A percentile compares a stretch with the other conserved stretches of the same genome.
Conservation (phyloP, 805 yeast species). For the Candida anglica region DNA sequence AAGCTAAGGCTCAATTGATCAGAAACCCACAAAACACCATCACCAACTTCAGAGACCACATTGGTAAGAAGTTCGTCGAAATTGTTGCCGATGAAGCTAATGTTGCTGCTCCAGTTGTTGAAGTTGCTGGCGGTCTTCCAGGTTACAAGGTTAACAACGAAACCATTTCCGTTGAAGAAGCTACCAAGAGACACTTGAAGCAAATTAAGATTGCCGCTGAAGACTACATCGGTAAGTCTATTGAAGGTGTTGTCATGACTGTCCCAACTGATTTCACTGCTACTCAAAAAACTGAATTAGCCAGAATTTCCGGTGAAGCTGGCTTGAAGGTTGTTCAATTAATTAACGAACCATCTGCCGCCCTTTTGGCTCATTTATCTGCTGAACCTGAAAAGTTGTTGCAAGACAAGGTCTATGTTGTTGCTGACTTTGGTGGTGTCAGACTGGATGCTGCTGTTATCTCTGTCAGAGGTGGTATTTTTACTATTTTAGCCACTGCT, state of each 20-base stretch:
- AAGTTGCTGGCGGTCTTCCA: constrained; percentile 57
- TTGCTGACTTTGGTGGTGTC: constrained; percentile 95
- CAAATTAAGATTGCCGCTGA: constrained; percentile 85
- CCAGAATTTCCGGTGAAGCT: constrained; percentile 59
- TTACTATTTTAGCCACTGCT: constrained; percentile 81
- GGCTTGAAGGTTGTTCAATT: constrained; percentile 81
- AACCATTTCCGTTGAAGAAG: constrained; percentile 68
- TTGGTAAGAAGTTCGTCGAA: constrained; percentile 71
- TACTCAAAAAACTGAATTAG: constrained; percentile 63
- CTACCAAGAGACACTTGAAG: constrained; percentile 76
- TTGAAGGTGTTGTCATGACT: constrained; percentile 82
- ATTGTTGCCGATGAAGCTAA: constrained; percentile 58
- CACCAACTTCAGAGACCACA: constrained; percentile 87
- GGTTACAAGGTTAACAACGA: constrained; percentile 61
- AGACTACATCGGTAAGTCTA: constrained; percentile 79
- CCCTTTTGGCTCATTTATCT: constrained; percentile 75
- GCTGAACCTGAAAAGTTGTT: constrained; percentile 42
- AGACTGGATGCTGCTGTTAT: constrained; percentile 94
- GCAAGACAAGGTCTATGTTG: constrained; percentile 77
- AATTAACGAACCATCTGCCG: constrained; percentile 90
- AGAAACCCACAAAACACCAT: constrained; percentile 88
- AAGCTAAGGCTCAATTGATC: constrained; percentile 87
- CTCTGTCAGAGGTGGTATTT: constrained; percentile 89
- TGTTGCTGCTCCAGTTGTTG: constrained; percentile 59
- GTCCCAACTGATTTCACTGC: constrained; percentile 86